phyloP scores from a whole-genome alignment of 805 yeast species.

The Sugiyamaella smithiae region DNA sequence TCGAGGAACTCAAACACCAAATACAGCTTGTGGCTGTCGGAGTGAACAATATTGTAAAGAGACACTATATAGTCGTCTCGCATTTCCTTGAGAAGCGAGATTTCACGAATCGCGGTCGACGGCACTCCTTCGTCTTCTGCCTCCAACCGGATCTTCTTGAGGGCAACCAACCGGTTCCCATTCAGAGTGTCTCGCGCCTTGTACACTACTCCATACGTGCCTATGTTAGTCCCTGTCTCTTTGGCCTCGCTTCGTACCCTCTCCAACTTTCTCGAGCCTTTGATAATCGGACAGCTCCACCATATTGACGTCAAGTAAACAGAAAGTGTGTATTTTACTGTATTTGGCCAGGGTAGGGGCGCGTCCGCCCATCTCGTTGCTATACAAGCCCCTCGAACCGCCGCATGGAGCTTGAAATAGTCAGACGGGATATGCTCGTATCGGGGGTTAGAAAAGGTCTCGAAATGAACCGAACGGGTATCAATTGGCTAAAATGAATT shows the following conservation, averaged over 20 bases:
- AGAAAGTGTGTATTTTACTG: background rate
- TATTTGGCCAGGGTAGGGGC: constrained; percentile 2
- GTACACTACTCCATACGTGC: constrained; percentile 97
- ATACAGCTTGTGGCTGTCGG: constrained; percentile 88
- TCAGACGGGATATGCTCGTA: too few relatives aligned
- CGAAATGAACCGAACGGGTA: too few relatives aligned
- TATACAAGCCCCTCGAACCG: too few relatives aligned
- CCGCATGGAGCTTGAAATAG: too few relatives aligned
- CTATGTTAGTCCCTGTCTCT: constrained; percentile 31
- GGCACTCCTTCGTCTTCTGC: constrained; percentile 99
- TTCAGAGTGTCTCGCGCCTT: constrained; percentile 88
- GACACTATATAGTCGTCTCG: constrained; percentile 91
- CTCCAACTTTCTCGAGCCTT: constrained; percentile 94
- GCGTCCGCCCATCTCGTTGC: too few relatives aligned
- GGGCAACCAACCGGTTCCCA: constrained; percentile 90
- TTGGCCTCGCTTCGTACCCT: constrained; percentile 51
- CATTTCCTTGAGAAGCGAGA: constrained; percentile 88
- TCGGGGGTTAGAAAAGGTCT: too few relatives aligned
- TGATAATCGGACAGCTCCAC: constrained; percentile 90
- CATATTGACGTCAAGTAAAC: constrained; percentile 42
- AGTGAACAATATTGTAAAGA: constrained; percentile 89
- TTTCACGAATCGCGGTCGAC: constrained; percentile 95
- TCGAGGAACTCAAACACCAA: constrained; percentile 92
- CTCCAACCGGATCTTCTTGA: constrained; percentile 91
- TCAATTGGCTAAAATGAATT: too few relatives aligned